These are phyloP conservation scores for Ophiocordyceps unilateralis DNA, from an alignment of 2,329 filamentous ascomycete genomes.

Conservation along the genomic window DNA sequence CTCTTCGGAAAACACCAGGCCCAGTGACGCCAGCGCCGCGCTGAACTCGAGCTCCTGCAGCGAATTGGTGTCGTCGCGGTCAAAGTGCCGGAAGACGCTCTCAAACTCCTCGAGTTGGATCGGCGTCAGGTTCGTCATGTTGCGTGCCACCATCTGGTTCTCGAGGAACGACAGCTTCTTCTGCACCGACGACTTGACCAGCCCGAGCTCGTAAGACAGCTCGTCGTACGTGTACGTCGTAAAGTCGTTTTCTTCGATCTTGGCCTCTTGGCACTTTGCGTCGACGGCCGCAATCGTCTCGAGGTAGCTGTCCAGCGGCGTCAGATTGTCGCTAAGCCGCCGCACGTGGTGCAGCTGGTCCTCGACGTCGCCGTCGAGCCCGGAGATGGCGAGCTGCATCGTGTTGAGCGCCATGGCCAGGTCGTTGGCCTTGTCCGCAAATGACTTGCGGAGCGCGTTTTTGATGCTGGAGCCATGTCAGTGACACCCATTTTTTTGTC, in stretches of 20 bases:
- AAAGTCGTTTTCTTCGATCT: conserved; percentile 98
- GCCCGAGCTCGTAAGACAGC: conserved; percentile 76
- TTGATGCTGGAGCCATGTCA: too few relatives aligned
- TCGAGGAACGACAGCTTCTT: conserved; percentile 96
- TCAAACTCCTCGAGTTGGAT: conserved; percentile 98
- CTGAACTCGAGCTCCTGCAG: conserved; percentile 91
- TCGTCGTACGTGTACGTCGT: conserved; percentile 99
- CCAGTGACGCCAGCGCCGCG: conserved; percentile 83
- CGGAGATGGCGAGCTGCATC: conserved; percentile 84
- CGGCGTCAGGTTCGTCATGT: conserved; percentile 96
- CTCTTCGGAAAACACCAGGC: conserved; percentile 88
- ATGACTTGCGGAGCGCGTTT: conserved; percentile 77
- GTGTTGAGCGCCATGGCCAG: conserved; percentile 92
- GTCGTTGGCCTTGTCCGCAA: conserved; percentile 96
- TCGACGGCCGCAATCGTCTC: conserved; percentile 76
- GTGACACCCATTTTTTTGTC: too few relatives aligned
- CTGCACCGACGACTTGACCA: conserved; percentile 81
- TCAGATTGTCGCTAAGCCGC: conserved; percentile 67
- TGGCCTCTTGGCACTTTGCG: conserved; percentile 81
- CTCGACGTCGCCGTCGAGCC: conserved; percentile 92
- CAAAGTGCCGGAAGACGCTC: conserved; percentile 94
- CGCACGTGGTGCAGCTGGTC: conserved; percentile 82
- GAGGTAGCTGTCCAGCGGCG: conserved; percentile 81
- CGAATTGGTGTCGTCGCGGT: conserved; percentile 79
- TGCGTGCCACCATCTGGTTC: conserved; percentile 94